Evolutionary conservation across 2,329 filamentous ascomycete genomes (phyloP).

Genomic region (Aureobasidium uvarum): DNA sequence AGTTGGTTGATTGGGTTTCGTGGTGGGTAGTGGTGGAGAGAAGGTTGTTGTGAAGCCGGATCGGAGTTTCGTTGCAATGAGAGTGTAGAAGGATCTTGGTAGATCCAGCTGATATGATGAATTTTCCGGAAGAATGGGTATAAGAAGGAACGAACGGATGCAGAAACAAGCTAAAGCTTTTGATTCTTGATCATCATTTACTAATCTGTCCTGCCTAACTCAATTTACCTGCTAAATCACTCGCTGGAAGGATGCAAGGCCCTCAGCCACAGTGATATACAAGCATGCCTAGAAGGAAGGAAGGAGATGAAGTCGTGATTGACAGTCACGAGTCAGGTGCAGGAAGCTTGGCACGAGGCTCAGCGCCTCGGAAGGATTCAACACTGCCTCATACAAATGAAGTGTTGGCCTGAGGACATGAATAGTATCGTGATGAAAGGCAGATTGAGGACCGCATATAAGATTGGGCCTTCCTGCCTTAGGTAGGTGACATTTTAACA

Average conservation of each 20-base stretch:
- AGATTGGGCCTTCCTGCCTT: not conserved
- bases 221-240: not conserved
- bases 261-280: not conserved
- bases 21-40: not conserved
- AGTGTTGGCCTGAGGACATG: not conserved
- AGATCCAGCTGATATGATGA: not conserved
- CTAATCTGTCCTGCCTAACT: not conserved
- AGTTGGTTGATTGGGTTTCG: too few relatives aligned
- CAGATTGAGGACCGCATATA: not conserved
- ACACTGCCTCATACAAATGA: slow-evolving; percentile 3
- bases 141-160: not conserved
- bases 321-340: slow-evolving; percentile 3
- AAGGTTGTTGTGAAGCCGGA: not conserved
- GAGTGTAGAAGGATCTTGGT: not conserved
- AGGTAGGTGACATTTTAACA: not conserved
- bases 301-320: not conserved
- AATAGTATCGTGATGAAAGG: not conserved
- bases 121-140: not conserved
- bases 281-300: not conserved
- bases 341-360: slow-evolving; percentile 18
- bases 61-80: not conserved
- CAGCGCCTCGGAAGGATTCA: slow-evolving; percentile 2
- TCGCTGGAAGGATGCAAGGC: not conserved
- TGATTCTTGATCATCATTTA: not conserved
- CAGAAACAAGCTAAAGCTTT: not conserved